Base-by-base conservation (phyloP, 2,329 filamentous ascomycete genomes). In the Xylariaceae sp. region DNA sequence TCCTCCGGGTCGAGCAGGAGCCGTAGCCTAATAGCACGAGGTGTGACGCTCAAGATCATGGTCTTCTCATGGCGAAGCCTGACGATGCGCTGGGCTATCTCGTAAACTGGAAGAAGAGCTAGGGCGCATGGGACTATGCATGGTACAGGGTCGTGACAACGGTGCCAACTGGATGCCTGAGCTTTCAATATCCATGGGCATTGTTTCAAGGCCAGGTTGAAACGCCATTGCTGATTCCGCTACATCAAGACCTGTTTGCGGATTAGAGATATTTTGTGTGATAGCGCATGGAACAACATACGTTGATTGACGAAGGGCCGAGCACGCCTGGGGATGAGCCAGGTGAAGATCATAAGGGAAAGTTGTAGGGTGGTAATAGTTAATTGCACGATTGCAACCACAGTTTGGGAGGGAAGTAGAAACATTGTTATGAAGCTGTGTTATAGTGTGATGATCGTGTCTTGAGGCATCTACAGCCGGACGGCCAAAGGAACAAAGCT, bases 301-400 rank as follows among this genome's bases (percentile, higher is more conserved):
- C 33, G 9, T 19, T 21, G 23, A 19, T 48, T 12, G 17, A 9
- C 9, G 4, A 6, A 19, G 6, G 23, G 6, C 11, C 5, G 33
- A 21, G 21, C 11, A 19, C n/a, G 45, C 7, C 17, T 48, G 3
- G 21, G 45, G 8, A 19, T 34, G 8, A 26, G 31, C 33, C 33
- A 48, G 17, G 33, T 48, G 16, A 49, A 39, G 8, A 40, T 17
- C 44, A 48, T 43, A 16, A 48, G 16, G 11, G 43, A 17, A 33
- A 51, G 45, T 6, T 51, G 46, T 4, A 45, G n/a, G 1, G 17
- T 46, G 7, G 51, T 54, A n/a, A 48, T 17, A 16, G 19, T 19
- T 12, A 54, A 41, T 19, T 53, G 41, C 19, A 34, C 26, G 17
- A 41, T n/a, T 11, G 33, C 19, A 40, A 53, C 50, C 8, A 41